A percentile compares a stretch with the other conserved stretches of the same genome.
phyloP scores from a whole-genome alignment of 192 early-diverging fungal species.

The Linnemannia zychae region DNA sequence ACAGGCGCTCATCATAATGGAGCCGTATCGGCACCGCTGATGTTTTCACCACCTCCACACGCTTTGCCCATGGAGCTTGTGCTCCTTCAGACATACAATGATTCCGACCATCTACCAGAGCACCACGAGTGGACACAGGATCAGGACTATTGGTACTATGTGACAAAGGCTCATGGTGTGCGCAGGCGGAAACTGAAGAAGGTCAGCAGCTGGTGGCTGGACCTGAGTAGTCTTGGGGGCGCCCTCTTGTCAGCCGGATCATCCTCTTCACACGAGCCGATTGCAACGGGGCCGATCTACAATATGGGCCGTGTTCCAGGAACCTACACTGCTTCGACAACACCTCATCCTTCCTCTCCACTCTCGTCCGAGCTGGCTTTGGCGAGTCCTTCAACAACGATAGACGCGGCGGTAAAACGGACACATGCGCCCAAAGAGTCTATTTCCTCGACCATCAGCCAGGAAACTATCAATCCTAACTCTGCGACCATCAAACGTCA shows the following conservation, averaged over 20 bases:
- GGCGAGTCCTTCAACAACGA: neutral
- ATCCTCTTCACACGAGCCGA: constrained; percentile 29
- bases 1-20: neutral
- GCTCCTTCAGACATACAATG: constrained; percentile 51
- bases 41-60: constrained; percentile 44
- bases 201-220: constrained; percentile 56
- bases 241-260: constrained; percentile 24
- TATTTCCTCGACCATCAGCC: constrained; percentile 6
- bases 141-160: constrained; percentile 51
- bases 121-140: constrained; percentile 56
- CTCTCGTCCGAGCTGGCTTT: constrained; percentile 37
- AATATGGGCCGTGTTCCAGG: constrained; percentile 46
- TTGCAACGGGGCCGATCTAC: constrained; percentile 47
- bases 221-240: constrained; percentile 36
- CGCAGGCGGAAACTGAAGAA: constrained; percentile 51
- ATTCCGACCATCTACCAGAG: constrained; percentile 53
- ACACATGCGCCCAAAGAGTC: constrained; percentile 22
- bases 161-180: constrained; percentile 53
- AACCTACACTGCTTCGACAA: neutral
- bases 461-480: constrained; percentile 6
- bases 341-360: constrained; percentile 26
- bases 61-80: constrained; percentile 53
- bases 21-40: constrained; percentile 1
- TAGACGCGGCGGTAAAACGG: neutral
- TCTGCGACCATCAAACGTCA: constrained; percentile 24